phyloP scores from a whole-genome alignment of 2,329 filamentous ascomycete genomes.

The Claviceps maximensis region DNA sequence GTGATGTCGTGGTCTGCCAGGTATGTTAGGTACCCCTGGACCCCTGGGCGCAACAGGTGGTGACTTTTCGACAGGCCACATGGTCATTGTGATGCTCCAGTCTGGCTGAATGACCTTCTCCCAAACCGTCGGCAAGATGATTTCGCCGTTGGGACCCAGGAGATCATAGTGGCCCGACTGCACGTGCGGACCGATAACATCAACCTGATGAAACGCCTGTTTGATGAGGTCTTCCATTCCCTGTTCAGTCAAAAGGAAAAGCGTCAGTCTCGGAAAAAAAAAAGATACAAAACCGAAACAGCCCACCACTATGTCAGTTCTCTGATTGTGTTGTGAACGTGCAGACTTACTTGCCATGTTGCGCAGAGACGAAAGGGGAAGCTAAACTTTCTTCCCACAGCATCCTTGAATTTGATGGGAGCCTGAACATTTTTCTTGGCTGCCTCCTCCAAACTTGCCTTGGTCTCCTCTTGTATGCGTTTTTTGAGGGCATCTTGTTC shows the following conservation, averaged over 20 bases:
- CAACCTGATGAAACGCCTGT: constrained; percentile 70
- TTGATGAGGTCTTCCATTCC: constrained; percentile 80
- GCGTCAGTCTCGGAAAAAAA: constrained; percentile 4
- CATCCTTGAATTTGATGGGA: constrained; percentile 83
- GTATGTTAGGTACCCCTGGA: constrained; percentile 3
- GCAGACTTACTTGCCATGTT: constrained; percentile 60
- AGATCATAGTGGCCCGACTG: constrained; percentile 70
- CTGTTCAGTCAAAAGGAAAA: constrained; percentile 27
- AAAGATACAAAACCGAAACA: too few relatives aligned
- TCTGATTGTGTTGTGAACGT: neutral
- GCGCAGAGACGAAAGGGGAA: constrained; percentile 80
- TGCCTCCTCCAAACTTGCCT: constrained; percentile 33
- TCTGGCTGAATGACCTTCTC: constrained; percentile 70
- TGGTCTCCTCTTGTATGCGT: constrained; percentile 43
- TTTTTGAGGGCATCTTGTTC: constrained; percentile 48
- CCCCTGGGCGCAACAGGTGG: neutral
- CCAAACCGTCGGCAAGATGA: constrained; percentile 68
- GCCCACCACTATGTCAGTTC: too few relatives aligned
- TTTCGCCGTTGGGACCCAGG: constrained; percentile 65
- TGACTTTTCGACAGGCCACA: constrained; percentile 43
- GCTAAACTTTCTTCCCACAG: constrained; percentile 79
- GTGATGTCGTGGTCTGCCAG: constrained; percentile 3
- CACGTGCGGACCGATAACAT: constrained; percentile 62
- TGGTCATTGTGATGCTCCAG: constrained; percentile 38
- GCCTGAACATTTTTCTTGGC: constrained; percentile 48